Conservation (phyloP, 495 filamentous ascomycete species). For the Hyphodiscus hymeniophilus region DNA sequence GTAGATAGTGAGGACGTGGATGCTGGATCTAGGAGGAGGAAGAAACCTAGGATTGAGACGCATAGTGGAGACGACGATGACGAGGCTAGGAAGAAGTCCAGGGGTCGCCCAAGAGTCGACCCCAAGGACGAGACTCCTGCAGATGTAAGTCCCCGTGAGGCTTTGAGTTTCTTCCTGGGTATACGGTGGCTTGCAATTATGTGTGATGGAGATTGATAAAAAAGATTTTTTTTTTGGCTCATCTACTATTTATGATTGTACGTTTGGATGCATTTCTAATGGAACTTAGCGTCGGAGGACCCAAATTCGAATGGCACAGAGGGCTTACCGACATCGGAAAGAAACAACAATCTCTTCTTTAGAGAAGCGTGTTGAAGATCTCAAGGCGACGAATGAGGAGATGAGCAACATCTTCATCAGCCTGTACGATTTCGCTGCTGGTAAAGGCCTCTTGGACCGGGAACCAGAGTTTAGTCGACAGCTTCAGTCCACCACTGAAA, state of each 20-base stretch:
- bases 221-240: neutral
- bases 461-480: constrained; percentile 42
- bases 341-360: constrained; percentile 72
- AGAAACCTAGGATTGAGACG: constrained; percentile 12
- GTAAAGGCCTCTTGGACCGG: constrained; percentile 41
- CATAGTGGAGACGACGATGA: constrained; percentile 21
- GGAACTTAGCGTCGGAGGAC: constrained; percentile 62
- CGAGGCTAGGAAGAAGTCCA: constrained; percentile 40
- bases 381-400: constrained; percentile 59
- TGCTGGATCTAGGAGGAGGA: constrained; percentile 9
- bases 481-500: constrained; percentile 35
- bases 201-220: no score
- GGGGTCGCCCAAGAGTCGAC: constrained; percentile 64
- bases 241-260: neutral
- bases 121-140: constrained; percentile 56
- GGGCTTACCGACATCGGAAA: constrained; percentile 77
- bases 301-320: constrained; percentile 81
- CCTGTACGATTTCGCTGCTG: constrained; percentile 53
- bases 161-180: no score
- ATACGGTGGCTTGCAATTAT: no score
- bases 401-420: constrained; percentile 66
- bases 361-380: constrained; percentile 53
- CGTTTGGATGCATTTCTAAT: constrained; percentile 1
- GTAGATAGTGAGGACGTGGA: constrained; percentile 25
- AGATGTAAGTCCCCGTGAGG: constrained; percentile 37